Base-by-base conservation (phyloP, 129 eudicot species). In the Ambrosia artemisiifolia region DNA sequence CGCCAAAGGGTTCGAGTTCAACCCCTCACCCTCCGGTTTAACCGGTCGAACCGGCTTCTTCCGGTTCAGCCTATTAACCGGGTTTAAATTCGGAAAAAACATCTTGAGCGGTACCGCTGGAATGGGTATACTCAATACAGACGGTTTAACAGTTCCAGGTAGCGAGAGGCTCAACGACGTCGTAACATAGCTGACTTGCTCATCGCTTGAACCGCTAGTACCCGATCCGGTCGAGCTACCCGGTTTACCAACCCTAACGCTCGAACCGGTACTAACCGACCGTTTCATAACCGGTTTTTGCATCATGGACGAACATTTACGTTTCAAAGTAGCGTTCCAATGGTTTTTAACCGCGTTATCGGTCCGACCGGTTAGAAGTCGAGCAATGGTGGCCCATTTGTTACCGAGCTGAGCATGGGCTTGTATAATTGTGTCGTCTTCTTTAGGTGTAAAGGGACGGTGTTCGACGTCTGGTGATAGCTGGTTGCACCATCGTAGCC, bases 161-260 rank as follows among this genome's bases (percentile, higher is more conserved):
- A 85, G 87, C 0, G 94, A 83, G 7, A 90, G 88, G 51, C 84
- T 82, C 11, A 91, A 70, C 2, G 79, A 75, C 9, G 95, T 88
- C 6, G 82, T 59, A 59, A 90, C 89, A 7, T 38, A 1, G 43
- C 8, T 6, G 8, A 1, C 7, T 8, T 38, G 43, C 9, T 38
- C 74, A 81, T 11, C 51, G 24, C 85, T 80, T 3, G 95, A 80
- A 61, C 88, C 90, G 59, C 88, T 88, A 4, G 44, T 67, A 16
- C 86, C 92, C 0, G 97, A 91, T 51, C 92, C 89, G n/a, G 90
- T 75, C 0, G 97, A 95, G 70, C 97, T 91, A 5, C 76, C 87
- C 3, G 96, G 92, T 19, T 64, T 82, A 12, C 2, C 0, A 38
- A 38, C 43, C 1, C 8, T 7, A 8, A 38, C 80, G 14, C 75